Evolutionary conservation across 1,139 yeast genomes (phyloP).

Genomic region (Kodamaea sp.): DNA sequence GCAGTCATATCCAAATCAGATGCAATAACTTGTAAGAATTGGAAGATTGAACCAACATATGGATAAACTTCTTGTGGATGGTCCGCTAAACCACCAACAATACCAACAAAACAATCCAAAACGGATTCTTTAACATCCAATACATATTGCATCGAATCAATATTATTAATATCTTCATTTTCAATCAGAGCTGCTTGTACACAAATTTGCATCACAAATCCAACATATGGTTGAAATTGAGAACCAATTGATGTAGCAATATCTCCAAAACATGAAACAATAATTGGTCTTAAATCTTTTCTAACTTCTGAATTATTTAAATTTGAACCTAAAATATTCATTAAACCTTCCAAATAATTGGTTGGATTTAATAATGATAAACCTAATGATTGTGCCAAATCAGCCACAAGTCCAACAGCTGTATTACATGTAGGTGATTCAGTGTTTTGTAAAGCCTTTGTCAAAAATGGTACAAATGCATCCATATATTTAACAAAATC

Average conservation of each 20-base stretch:
- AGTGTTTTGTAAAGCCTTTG: slow-evolving; percentile 72
- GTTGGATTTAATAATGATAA: slow-evolving; percentile 51
- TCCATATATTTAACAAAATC: slow-evolving; percentile 74
- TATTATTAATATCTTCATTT: slow-evolving; percentile 52
- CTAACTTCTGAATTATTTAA: slow-evolving; percentile 64
- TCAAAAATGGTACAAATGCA: slow-evolving; percentile 76
- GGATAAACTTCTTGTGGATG: slow-evolving; percentile 64
- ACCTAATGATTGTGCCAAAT: slow-evolving; percentile 89
- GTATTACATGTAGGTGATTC: slow-evolving; percentile 82
- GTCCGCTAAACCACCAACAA: slow-evolving; percentile 79
- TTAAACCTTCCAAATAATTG: slow-evolving; percentile 67
- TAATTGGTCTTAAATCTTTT: slow-evolving; percentile 80
- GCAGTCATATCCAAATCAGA: slow-evolving; percentile 56
- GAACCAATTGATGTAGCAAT: slow-evolving; percentile 85
- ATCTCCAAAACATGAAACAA: slow-evolving; percentile 94
- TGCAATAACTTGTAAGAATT: slow-evolving; percentile 59
- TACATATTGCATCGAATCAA: slow-evolving; percentile 77
- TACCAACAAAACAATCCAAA: slow-evolving; percentile 91
- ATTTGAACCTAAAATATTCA: slow-evolving; percentile 75
- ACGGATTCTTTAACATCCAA: slow-evolving; percentile 77
- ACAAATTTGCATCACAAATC: slow-evolving; percentile 73
- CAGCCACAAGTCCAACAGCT: slow-evolving; percentile 96
- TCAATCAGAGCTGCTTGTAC: slow-evolving; percentile 50
- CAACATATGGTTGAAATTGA: slow-evolving; percentile 70
- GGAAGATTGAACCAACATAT: slow-evolving; percentile 66